Evolutionary conservation across 192 early-diverging fungal species (phyloP), one percentile per base, ranked within the genome.

Genomic region (Thamnidium elegans): DNA sequence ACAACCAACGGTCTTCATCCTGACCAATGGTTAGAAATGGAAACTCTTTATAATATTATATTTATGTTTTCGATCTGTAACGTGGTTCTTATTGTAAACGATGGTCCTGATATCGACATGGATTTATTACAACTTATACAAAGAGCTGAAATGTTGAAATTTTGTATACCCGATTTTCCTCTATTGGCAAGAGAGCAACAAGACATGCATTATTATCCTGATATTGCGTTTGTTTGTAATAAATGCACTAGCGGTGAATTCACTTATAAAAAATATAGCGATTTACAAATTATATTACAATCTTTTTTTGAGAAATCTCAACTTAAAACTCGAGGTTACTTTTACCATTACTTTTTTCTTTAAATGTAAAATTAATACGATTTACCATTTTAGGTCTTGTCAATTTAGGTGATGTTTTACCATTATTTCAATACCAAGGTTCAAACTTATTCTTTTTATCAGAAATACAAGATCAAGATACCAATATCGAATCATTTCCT

Each of bases 11-110:
- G 73, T 4, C 45, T 75, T 0, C 68, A 71, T 14, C 59, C 73
- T 3, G 78, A 79, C 44, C 21, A 74, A 11, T 82, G 79, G 78
- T 50, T 78, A 14, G 79, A 78, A 31, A 67, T 73, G 55, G 67
- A 73, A 39, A 67, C 81, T 6, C 63, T 88, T 17, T 65, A 80
- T 6, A 44, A 83, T 43, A 72, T 84, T 0, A 66, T 84, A 20
- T 87, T 89, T 52, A 63, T 89, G 66, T 60, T 86, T 4, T 81
- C 79, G 7, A 76, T 89, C 8, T 89, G 87, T 53, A 86, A 90
- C 62, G 81, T 89, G 8, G 67, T 90, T 7, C 13, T 90, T 10
- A 67, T 89, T 8, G 81, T 89, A 7, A 69, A 67, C 7, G 80
- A 84, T 26, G 68, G 72, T 3, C 58, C 76, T 0, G 71, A 76